These are phyloP conservation scores for Claviceps fusiformis DNA, from an alignment of 2,329 filamentous ascomycete species.

Conservation along the genomic window DNA sequence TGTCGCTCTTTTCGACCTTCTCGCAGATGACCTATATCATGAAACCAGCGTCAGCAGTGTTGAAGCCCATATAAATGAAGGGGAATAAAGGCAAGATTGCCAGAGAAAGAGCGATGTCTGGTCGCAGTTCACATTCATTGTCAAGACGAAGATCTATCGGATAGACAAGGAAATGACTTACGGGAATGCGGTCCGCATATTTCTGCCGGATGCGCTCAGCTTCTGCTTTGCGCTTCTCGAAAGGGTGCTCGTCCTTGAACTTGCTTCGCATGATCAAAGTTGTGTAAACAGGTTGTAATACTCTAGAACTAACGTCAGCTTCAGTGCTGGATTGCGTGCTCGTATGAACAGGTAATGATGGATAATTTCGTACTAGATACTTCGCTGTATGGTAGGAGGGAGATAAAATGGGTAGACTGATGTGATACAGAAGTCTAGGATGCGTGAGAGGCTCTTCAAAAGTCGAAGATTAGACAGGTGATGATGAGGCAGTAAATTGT, in stretches of 20 bases:
- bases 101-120: background rate
- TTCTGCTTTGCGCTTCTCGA: constrained; percentile 99
- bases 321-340: background rate
- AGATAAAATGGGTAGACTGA: background rate
- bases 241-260: constrained; percentile 99
- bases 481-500: constrained; percentile 11
- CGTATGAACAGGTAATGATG: background rate
- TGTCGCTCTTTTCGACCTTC: constrained; percentile 98
- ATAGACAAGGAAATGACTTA: constrained; percentile 36
- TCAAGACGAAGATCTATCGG: background rate
- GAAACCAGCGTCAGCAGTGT: background rate
- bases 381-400: background rate
- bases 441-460: constrained; percentile 7
- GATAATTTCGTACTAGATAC: background rate
- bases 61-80: background rate
- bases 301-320: constrained; percentile 1
- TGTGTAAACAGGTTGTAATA: background rate
- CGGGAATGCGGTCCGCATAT: constrained; percentile 95
- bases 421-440: constrained; percentile 3
- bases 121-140: background rate
- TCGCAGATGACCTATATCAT: constrained; percentile 81
- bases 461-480: constrained; percentile 11
- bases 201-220: constrained; percentile 99
- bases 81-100: no score
- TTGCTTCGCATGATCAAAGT: constrained; percentile 76